A percentile compares a stretch with the other conserved stretches of the same genome.
Conservation (phyloP, 106 monocot genomes). For the Phalaenopsis equestris region DNA sequence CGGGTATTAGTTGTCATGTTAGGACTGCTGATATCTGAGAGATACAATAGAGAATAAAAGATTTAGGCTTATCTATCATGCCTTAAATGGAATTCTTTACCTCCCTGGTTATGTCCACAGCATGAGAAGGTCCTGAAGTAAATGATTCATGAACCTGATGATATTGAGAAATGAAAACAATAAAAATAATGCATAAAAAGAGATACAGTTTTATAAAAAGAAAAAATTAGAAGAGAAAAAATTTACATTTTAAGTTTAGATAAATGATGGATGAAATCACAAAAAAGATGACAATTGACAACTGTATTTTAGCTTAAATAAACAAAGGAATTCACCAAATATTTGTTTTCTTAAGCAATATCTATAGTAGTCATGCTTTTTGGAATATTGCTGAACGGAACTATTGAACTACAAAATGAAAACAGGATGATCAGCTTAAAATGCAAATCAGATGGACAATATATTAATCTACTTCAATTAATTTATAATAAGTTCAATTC, state of each 20-base stretch:
- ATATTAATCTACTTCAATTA: too few species aligned
- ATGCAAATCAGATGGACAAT: too few species aligned
- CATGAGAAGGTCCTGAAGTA: constrained; percentile 83
- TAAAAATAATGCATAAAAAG: neutral
- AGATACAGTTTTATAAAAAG: neutral
- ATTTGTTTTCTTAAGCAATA: too few species aligned
- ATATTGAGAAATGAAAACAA: constrained; percentile 4
- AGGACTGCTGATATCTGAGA: neutral
- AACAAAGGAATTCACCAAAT: too few species aligned
- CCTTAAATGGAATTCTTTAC: constrained; percentile 31
- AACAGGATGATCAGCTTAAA: too few species aligned
- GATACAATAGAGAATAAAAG: neutral
- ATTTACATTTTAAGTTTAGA: neutral
- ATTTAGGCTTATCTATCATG: constrained; percentile 17
- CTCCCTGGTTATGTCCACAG: constrained; percentile 86
- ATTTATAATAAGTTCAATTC: too few species aligned
- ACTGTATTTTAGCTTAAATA: too few species aligned
- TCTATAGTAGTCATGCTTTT: too few species aligned
- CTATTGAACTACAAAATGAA: too few species aligned
- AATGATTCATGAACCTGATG: constrained; percentile 68
- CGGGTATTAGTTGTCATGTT: neutral
- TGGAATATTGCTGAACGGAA: too few species aligned
- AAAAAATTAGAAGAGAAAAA: neutral
- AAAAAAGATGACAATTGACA: too few species aligned
- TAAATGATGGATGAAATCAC: too few species aligned